Evolutionary conservation across 2,329 filamentous ascomycete genomes (phyloP).

Genomic region (Alternaria sp.): DNA sequence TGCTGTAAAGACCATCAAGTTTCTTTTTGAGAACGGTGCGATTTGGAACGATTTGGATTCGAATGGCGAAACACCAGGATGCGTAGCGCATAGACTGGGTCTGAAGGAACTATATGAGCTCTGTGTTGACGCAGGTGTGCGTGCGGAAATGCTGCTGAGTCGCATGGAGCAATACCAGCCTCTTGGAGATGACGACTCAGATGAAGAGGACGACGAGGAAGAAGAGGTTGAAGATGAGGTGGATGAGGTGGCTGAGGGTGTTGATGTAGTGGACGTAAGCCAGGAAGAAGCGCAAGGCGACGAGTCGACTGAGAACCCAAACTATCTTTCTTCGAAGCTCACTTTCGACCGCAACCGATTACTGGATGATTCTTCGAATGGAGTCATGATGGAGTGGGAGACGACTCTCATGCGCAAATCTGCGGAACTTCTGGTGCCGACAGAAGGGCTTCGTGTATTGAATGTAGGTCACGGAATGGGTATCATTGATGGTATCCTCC

Average conservation of each 20-base stretch:
- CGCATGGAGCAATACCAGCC: slow-evolving; percentile 82
- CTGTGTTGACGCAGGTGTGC: slow-evolving; percentile 87
- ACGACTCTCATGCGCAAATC: slow-evolving; percentile 59
- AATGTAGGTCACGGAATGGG: slow-evolving; percentile 63
- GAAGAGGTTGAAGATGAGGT: slow-evolving; percentile 53
- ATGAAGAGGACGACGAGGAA: slow-evolving; percentile 59
- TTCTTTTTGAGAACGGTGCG: slow-evolving; percentile 85
- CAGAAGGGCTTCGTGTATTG: slow-evolving; percentile 55
- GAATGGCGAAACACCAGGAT: slow-evolving; percentile 89
- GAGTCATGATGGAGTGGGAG: slow-evolving; percentile 65
- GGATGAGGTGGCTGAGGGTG: slow-evolving; percentile 36
- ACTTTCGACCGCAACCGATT: slow-evolving; percentile 59
- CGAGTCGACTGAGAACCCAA: slow-evolving; percentile 55
- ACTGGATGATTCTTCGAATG: slow-evolving; percentile 59
- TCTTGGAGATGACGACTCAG: slow-evolving; percentile 66
- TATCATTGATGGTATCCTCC: slow-evolving; percentile 60
- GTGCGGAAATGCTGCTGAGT: slow-evolving; percentile 86
- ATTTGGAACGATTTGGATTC: slow-evolving; percentile 97
- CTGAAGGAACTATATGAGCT: slow-evolving; percentile 76
- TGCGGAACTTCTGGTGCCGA: slow-evolving; percentile 54
- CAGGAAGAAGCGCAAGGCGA: slow-evolving; percentile 37
- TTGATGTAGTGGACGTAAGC: slow-evolving; percentile 40
- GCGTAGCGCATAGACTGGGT: slow-evolving; percentile 76
- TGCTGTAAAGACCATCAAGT: slow-evolving; percentile 71
- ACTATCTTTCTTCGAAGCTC: slow-evolving; percentile 59